These are phyloP conservation scores for Scutellaria galericulata DNA, from an alignment of 257 asterid genomes.

Conservation along the genomic window DNA sequence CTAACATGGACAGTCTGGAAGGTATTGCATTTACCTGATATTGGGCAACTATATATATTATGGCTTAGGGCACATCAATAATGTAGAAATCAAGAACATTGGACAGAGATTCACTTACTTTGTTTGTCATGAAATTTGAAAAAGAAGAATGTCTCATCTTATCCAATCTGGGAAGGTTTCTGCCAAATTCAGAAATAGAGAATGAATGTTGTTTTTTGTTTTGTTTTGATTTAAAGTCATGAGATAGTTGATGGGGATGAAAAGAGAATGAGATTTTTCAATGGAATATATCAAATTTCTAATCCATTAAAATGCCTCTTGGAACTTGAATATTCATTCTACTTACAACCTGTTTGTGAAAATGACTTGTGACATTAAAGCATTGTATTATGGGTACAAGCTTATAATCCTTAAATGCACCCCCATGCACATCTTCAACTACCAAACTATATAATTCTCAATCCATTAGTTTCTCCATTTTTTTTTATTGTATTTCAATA, in stretches of 20 bases:
- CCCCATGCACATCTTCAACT: conserved; percentile 26
- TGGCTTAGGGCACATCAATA: background rate
- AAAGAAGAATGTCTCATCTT: conserved; percentile 23
- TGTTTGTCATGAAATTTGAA: conserved; percentile 14
- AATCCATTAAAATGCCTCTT: conserved; percentile 44
- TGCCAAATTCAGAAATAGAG: conserved; percentile 28
- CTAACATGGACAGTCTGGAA: no score
- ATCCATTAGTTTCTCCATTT: background rate
- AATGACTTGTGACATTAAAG: conserved; percentile 39
- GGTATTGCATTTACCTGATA: no score
- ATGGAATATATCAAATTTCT: conserved; percentile 32
- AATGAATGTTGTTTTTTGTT: conserved; percentile 23
- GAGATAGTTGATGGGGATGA: conserved; percentile 35
- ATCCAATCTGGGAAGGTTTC: conserved; percentile 30
- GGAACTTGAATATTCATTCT: conserved; percentile 28
- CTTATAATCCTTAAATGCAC: conserved; percentile 34
- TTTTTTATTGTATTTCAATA: background rate
- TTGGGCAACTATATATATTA: no score
- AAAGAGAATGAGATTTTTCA: conserved; percentile 12
- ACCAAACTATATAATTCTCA: background rate
- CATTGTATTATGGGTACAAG: conserved; percentile 26
- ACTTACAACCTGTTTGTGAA: conserved; percentile 38
- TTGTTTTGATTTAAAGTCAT: conserved; percentile 33
- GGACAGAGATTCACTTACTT: conserved; percentile 4
- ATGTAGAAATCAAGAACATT: conserved; percentile 7